Conservation (phyloP, 2,329 filamentous ascomycete species). For the Coniochaeta pulveracea region DNA sequence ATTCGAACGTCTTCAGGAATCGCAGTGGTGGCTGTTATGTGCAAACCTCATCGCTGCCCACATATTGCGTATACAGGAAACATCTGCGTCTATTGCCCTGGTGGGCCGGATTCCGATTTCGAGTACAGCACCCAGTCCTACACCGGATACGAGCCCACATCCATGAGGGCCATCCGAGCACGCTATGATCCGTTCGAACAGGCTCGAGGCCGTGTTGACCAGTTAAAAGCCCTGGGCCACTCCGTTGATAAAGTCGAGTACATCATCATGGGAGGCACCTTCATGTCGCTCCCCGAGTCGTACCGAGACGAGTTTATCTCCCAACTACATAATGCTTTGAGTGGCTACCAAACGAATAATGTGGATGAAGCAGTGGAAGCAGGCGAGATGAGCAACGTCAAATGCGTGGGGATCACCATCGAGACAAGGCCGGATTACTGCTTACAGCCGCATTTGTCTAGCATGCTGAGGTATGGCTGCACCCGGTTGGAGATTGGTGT, state of each 20-base stretch:
- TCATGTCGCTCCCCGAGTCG: slow-evolving; percentile 86
- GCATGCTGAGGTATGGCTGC: slow-evolving; percentile 96
- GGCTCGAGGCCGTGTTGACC: slow-evolving; percentile 87
- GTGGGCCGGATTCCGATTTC: slow-evolving; percentile 95
- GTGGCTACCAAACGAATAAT: slow-evolving; percentile 85
- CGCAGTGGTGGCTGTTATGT: slow-evolving; percentile 98
- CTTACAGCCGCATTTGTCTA: slow-evolving; percentile 83
- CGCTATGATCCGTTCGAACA: slow-evolving; percentile 98
- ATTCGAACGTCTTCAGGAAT: slow-evolving; percentile 94
- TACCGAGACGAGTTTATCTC: slow-evolving; percentile 93
- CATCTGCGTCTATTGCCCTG: slow-evolving; percentile 97
- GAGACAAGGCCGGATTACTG: slow-evolving; percentile 97
- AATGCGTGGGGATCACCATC: slow-evolving; percentile 97
- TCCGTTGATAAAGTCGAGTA: slow-evolving; percentile 99
- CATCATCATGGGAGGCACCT: slow-evolving; percentile 99
- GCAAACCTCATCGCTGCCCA: slow-evolving; percentile 94
- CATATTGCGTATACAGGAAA: slow-evolving; percentile 98
- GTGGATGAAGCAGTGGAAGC: slow-evolving; percentile 93
- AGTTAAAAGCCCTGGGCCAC: slow-evolving; percentile 90
- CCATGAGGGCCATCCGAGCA: slow-evolving; percentile 94
- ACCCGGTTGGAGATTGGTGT: slow-evolving; percentile 91
- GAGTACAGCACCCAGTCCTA: slow-evolving; percentile 99
- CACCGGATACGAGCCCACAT: slow-evolving; percentile 95
- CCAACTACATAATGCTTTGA: slow-evolving; percentile 91
- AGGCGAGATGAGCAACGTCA: slow-evolving; percentile 92